Base-by-base conservation (phyloP, 495 filamentous ascomycete species). In the Xylaria castorea region DNA sequence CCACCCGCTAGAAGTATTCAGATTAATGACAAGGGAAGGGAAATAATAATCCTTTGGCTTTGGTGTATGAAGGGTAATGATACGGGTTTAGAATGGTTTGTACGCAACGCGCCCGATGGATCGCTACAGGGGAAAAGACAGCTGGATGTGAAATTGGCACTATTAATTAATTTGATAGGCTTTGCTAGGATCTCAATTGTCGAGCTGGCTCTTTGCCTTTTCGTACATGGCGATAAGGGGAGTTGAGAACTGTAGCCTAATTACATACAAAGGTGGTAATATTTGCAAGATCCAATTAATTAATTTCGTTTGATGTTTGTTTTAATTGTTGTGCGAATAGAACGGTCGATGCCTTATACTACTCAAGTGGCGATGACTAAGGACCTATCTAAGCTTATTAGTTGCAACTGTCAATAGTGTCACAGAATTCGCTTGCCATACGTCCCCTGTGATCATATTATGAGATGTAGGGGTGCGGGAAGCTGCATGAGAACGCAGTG, bases 131-230 rank as follows among this genome's bases (percentile, higher is more conserved):
- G 32, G 20, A 51, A 70, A 62, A 48, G 34, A 65, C 60, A 58
- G 60, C 60, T 71, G 69, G 60, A 71, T 71, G 46, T 71, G 69
- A n/a, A 53, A 44, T 71, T 51, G 58, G 69, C 27, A 57, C 58
- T 34, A 57, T 71, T 46, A 32, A 65, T 65, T 4, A 25, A 65
- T 64, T 71, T 40, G 60, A 71, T 71, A 65, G 50, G 57, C 55
- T 50, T 71, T 57, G 69, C 34, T 53, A 40, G 60, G 69, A 46
- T 71, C 42, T 65, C 46, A 44, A n/a, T 53, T 62, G 57, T 71
- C 60, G 60, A 48, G 50, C 46, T 46, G 48, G 36, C 36, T 38
- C 34, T 65, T 40, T 63, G 53, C 53, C 48, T 70, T 60, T 4
- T 50, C 40, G 20, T 61, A 70, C 25, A 70, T 48, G 22, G 1